Evolutionary conservation across 1,284 basidiomycete species (phyloP).

Genomic region (Trichosporon coremiiforme): DNA sequence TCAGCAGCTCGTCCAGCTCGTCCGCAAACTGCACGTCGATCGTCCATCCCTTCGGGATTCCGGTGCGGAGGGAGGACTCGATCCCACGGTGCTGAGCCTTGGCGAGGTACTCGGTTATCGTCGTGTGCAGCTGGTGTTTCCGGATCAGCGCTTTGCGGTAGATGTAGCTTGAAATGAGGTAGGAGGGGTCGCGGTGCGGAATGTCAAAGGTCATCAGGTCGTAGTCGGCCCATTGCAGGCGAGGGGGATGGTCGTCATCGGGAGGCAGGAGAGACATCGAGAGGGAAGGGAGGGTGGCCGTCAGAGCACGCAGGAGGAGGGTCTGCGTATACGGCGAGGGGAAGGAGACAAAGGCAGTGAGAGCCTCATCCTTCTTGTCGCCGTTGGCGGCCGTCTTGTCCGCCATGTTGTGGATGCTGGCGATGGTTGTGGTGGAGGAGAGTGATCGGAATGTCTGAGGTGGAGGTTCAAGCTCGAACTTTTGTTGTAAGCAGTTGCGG

Average conservation of each 20-base stretch:
- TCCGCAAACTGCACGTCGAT: conserved; percentile 89
- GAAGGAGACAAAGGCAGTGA: conserved; percentile 68
- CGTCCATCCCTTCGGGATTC: conserved; percentile 79
- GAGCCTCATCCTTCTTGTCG: conserved; percentile 23
- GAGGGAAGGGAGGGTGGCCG: conserved; percentile 45
- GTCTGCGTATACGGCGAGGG: conserved; percentile 74
- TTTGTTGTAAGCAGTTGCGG: background rate
- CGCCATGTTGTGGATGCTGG: background rate
- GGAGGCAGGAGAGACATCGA: conserved; percentile 41
- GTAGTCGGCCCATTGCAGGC: conserved; percentile 61
- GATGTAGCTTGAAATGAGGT: conserved; percentile 80
- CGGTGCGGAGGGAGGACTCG: conserved; percentile 39
- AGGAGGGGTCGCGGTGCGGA: conserved; percentile 58
- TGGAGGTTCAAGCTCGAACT: background rate
- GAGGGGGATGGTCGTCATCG: conserved; percentile 43
- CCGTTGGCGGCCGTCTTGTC: background rate
- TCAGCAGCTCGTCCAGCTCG: conserved; percentile 91
- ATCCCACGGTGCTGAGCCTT: conserved; percentile 62
- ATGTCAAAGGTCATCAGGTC: conserved; percentile 77
- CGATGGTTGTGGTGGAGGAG: background rate
- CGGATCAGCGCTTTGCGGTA: conserved; percentile 92
- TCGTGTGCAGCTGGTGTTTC: conserved; percentile 87
- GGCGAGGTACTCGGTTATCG: conserved; percentile 70
- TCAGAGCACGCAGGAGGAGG: conserved; percentile 68
- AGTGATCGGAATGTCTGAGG: background rate